Conservation (phyloP, 768 basidiomycete species). For the Antrodiella citrinella region DNA sequence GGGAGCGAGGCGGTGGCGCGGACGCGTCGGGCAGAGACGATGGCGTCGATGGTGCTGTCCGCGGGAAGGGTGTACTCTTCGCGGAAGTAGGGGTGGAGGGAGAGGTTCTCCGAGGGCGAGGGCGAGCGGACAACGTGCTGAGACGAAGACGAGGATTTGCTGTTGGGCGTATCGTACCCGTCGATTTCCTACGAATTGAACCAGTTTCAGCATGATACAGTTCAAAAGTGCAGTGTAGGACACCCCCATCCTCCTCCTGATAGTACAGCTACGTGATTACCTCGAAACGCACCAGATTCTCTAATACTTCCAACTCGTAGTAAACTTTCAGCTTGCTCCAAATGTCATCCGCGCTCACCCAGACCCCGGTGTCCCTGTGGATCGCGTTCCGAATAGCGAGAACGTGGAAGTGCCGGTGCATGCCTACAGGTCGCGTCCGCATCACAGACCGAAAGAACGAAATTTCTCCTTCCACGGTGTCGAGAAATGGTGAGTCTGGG, state of each 20-base stretch:
- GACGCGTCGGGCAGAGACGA: conserved; percentile 57
- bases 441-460: conserved; percentile 79
- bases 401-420: conserved; percentile 77
- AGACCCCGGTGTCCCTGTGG: conserved; percentile 56
- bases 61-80: conserved; percentile 56
- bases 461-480: conserved; percentile 75
- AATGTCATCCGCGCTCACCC: conserved; percentile 52
- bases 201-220: not conserved
- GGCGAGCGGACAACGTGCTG: conserved; percentile 55
- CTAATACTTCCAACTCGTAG: conserved; percentile 71
- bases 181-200: conserved; percentile 32
- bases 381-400: conserved; percentile 69
- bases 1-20: conserved; percentile 58
- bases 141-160: conserved; percentile 26
- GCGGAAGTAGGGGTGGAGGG: conserved; percentile 63
- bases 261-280: not conserved
- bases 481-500: conserved; percentile 36
- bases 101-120: conserved; percentile 60
- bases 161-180: conserved; percentile 25
- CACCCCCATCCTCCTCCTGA: not conserved
- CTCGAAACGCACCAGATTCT: conserved; percentile 42
- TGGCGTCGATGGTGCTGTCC: conserved; percentile 50
- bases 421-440: conserved; percentile 75
- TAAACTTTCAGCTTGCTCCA: conserved; percentile 68
- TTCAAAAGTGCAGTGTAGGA: too few species aligned